A percentile compares a stretch with the other conserved stretches of the same genome.
phyloP scores from a whole-genome alignment of 2,329 filamentous ascomycete genomes.

The Thielaviopsis musarum region DNA sequence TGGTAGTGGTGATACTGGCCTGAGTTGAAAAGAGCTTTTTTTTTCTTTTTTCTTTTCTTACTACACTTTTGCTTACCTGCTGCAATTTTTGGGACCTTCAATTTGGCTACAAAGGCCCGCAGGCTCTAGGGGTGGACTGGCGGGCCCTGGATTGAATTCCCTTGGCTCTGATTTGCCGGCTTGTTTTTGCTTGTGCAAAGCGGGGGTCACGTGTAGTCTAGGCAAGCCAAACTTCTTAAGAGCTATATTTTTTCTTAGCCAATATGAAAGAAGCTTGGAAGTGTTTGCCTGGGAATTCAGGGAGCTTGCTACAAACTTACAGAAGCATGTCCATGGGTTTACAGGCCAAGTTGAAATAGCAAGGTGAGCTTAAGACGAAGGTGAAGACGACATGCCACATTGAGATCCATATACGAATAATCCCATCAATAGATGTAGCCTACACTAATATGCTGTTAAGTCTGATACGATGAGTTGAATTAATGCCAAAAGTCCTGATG shows the following conservation, averaged over 20 bases:
- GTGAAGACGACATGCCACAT: too few relatives aligned
- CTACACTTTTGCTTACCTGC: neutral
- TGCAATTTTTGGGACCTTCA: neutral
- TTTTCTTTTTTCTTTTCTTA: neutral
- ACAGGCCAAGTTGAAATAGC: neutral
- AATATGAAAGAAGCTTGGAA: too few relatives aligned
- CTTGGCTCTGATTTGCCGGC: conserved; percentile 6
- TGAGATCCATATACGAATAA: too few relatives aligned
- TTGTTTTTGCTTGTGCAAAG: neutral
- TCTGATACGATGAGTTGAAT: neutral
- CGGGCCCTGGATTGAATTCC: conserved; percentile 3
- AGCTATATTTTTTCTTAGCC: too few relatives aligned
- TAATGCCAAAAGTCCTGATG: neutral
- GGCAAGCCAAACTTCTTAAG: neutral
- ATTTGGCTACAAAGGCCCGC: too few relatives aligned
- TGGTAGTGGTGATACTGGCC: conserved; percentile 5
- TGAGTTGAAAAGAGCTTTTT: conserved; percentile 3
- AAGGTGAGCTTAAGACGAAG: too few relatives aligned
- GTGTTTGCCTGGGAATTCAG: conserved; percentile 8
- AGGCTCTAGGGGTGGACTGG: neutral
- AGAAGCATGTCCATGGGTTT: neutral
- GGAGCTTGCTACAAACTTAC: neutral
- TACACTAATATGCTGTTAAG: neutral
- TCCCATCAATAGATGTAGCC: too few relatives aligned
- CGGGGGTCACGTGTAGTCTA: conserved; percentile 4